Conservation (phyloP, 2,329 filamentous ascomycete species). For the Colletotrichum tamarilloi region DNA sequence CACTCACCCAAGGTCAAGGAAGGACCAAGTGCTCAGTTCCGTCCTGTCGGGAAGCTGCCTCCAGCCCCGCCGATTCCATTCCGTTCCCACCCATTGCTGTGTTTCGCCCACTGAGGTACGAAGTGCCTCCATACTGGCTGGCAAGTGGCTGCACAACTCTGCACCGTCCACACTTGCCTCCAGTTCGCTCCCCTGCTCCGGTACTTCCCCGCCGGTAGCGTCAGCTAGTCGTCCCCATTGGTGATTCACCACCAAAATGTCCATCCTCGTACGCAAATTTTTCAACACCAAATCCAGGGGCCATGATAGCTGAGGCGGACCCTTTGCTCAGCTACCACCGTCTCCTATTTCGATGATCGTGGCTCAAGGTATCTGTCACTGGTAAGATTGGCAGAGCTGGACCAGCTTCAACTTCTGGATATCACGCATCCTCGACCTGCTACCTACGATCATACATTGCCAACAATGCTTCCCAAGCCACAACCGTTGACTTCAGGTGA, state of each 20-base stretch:
- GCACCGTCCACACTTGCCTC: neutral
- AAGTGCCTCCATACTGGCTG: neutral
- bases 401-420: neutral
- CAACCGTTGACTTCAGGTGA: neutral
- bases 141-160: neutral
- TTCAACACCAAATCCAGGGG: constrained; percentile 19
- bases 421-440: too few relatives aligned
- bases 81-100: neutral
- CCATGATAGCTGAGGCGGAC: constrained; percentile 9
- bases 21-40: constrained; percentile 6
- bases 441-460: neutral
- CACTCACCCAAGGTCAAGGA: neutral
- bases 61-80: constrained; percentile 8
- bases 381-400: neutral
- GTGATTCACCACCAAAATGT: constrained; percentile 20
- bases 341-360: neutral
- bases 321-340: neutral
- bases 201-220: constrained; percentile 27
- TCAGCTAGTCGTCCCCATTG: constrained; percentile 21
- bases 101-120: neutral
- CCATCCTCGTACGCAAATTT: constrained; percentile 19
- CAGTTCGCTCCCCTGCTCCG: neutral
- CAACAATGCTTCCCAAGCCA: neutral
- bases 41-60: constrained; percentile 33
- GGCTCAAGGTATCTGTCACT: neutral